Percentiles rank a stretch among this genome's conserved stretches.
These are phyloP conservation scores for Cladophialophora exuberans DNA, from an alignment of 2,329 filamentous ascomycete species.

Conservation along the genomic window DNA sequence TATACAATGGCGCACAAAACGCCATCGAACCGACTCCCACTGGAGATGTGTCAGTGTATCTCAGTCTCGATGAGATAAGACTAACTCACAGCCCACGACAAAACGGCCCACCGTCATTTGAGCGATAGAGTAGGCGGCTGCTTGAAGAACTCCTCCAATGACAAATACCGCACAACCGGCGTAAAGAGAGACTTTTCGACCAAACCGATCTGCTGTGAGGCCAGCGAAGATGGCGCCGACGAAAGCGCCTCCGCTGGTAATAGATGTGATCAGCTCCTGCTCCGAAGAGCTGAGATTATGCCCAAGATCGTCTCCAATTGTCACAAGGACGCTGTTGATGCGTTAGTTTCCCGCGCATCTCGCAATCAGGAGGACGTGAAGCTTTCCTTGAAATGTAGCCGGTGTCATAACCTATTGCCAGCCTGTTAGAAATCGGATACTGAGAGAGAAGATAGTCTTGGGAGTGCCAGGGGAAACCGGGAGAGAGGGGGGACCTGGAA, in stretches of 20 bases:
- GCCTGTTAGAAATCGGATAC: background rate
- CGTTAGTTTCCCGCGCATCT: no score
- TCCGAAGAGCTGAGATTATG: constrained; percentile 53
- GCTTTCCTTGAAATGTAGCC: constrained; percentile 67
- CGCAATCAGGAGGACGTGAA: no score
- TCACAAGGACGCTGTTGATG: constrained; percentile 61
- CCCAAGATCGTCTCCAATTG: constrained; percentile 57
- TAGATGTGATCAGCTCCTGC: constrained; percentile 61
- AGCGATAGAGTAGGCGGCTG: constrained; percentile 42
- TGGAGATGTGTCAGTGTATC: background rate
- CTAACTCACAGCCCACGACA: constrained; percentile 50
- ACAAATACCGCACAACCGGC: constrained; percentile 49
- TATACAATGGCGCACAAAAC: no score
- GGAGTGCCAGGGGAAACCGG: background rate
- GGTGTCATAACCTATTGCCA: constrained; percentile 54
- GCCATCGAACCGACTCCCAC: no score
- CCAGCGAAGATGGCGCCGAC: constrained; percentile 58
- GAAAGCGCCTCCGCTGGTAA: constrained; percentile 60
- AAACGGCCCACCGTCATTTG: constrained; percentile 50
- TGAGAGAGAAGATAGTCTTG: no score
- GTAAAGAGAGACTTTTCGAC: constrained; percentile 51
- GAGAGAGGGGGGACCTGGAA: background rate
- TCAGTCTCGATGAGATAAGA: background rate
- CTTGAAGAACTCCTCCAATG: constrained; percentile 47
- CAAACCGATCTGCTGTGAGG: constrained; percentile 54